Evolutionary conservation across 1,284 basidiomycete species (phyloP), one percentile per base, ranked within the genome.

Genomic region (Trametes polyzona): DNA sequence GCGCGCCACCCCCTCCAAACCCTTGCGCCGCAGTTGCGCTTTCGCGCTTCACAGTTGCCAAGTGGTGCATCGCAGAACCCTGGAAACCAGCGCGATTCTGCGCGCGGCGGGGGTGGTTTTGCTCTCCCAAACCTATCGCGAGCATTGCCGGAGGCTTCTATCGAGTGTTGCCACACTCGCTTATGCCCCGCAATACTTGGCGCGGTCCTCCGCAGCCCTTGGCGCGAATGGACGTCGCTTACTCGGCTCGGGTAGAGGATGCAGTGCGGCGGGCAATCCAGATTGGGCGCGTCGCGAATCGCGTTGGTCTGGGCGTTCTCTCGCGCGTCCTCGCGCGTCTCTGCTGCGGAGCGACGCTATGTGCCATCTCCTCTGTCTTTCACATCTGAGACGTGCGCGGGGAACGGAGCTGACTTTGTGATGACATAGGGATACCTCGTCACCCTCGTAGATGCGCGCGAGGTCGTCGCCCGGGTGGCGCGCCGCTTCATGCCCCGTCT

Each of bases 401-500:
- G 35, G 26, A 53, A 7, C 24, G 17, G 9, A 17, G 52, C 58
- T 60, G 56, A 64, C 50, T 10, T 33, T 24, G 24, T 58, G 27
- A 30, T 46, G 19, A 10, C 43, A 17, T 62, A 90, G 88, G 90
- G 88, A 29, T 92, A 91, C 74, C 79, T 90, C 3, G 75, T 92
- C 55, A 87, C 83, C 4, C 78, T 92, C n/a, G 75, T 71, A 24
- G 81, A 87, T 65, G 74, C 78, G 16, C 77, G 78, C 50, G 79
- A 88, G 56, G 69, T 93, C 24, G 84, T 93, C 10, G 88, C 87
- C 4, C 83, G 90, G 35, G 88, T 93, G 23, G 90, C 90, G 3
- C 85, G 90, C 47, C 82, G 88, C 12, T 92, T 88, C 71, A 91
- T 92, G 88, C 87, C 90, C 2, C 81, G 86, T 30, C 78, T 90